Evolutionary conservation across 106 monocot species (phyloP).

Genomic region (Platanthera guangdongensis): DNA sequence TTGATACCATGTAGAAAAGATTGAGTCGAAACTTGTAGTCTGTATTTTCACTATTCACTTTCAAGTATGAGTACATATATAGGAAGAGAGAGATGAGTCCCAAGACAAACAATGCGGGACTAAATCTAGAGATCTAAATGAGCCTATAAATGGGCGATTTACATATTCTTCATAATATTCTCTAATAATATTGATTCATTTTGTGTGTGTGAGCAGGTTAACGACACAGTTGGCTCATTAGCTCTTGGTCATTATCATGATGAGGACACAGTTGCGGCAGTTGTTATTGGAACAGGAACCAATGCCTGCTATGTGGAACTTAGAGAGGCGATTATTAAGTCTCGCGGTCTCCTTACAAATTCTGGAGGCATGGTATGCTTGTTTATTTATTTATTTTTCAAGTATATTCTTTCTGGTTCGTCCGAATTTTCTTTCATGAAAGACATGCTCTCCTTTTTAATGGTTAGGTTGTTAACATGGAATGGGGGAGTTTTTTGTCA

Average conservation of each 20-base stretch:
- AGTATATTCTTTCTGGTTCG: not conserved
- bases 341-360: conserved; percentile 20
- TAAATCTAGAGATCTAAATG: too few relatives aligned
- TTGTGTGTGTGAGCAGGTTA: conserved; percentile 36
- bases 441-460: not conserved
- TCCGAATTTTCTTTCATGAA: not conserved
- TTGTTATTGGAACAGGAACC: conserved; percentile 65
- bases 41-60: too few relatives aligned
- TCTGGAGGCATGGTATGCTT: conserved; percentile 24
- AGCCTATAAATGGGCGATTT: too few relatives aligned
- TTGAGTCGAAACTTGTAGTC: too few relatives aligned
- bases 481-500: conserved; percentile 99
- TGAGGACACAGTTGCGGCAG: conserved; percentile 65
- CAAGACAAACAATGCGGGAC: too few relatives aligned
- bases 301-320: conserved; percentile 75
- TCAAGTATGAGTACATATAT: too few relatives aligned
- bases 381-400: not conserved
- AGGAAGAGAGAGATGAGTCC: too few relatives aligned
- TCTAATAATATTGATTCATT: not conserved
- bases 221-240: conserved; percentile 70
- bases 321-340: conserved; percentile 56
- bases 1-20: too few relatives aligned
- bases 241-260: conserved; percentile 69
- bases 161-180: too few relatives aligned
- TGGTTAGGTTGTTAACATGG: conserved; percentile 86